Evolutionary conservation across 306 rosid genomes (phyloP), one percentile per base, ranked within the genome.

Genomic region (Malus sieversii): DNA sequence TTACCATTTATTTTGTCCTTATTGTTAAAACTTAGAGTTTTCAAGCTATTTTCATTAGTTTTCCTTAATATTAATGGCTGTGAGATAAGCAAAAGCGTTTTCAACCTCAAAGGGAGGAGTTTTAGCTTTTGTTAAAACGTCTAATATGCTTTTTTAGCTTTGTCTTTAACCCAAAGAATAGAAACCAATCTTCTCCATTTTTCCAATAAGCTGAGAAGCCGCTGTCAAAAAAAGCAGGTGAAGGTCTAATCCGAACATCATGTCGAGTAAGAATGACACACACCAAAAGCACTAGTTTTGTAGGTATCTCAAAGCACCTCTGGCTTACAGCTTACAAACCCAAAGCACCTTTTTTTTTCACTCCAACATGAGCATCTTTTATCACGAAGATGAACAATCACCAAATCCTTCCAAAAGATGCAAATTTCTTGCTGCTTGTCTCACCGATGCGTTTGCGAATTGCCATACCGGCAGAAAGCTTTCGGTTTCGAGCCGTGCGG

Each of bases 141-240:
- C 80, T 64, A 35, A 65, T 51, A 51, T 42, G 22, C 74, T 15
- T 64, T 84, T 87, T 78, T 82, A 78, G 82, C 93, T 88, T 90
- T 79, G 87, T 79, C 97, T 95, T 89, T 74, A 85, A 89, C 94
- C 92, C 87, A 8, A 95, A 90, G 97, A 78, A 84, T 75, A 62
- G 75, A 76, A 76, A 62, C 76, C 81, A 84, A 57, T 57, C 33
- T 70, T 79, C 70, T 82, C 82, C 79, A 82, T 75, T 75, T 84
- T 82, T 19, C 55, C 77, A 83, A 78, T 83, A 82, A 76, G 97
- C 68, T 91, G 86, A 65, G 73, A 70, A 82, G 99, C 89, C 93
- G 81, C 93, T 86, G 80, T 90, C 96, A 86, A 83, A 79, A 15
- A 64, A 51, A 51, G 55, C 20, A 4, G 20, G 55, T 2, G 73